These are phyloP conservation scores for Mortierella sp. DNA, from an alignment of 371 early-diverging fungal species.

Conservation along the genomic window DNA sequence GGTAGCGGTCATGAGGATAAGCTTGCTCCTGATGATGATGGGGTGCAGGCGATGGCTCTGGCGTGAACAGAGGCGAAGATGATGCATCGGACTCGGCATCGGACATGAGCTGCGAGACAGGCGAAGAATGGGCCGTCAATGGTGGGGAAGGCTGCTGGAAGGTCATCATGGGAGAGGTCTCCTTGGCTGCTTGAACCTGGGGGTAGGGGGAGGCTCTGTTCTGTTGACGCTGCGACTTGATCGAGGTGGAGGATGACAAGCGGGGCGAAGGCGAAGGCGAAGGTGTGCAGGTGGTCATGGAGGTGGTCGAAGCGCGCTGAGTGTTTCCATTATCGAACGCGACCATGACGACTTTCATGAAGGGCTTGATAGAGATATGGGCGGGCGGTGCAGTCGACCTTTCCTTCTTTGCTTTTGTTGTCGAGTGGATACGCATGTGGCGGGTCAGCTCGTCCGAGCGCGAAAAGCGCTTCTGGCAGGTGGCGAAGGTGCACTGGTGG, in stretches of 20 bases:
- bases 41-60: slow-evolving; percentile 51
- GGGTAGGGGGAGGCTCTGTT: slow-evolving; percentile 48
- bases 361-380: slow-evolving; percentile 54
- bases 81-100: slow-evolving; percentile 48
- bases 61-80: slow-evolving; percentile 50
- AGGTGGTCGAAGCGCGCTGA: slow-evolving; percentile 17
- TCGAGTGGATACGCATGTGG: slow-evolving; percentile 82
- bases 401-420: slow-evolving; percentile 55
- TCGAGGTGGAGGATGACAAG: slow-evolving; percentile 16
- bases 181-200: slow-evolving; percentile 26
- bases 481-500: slow-evolving; percentile 81
- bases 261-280: slow-evolving; percentile 50
- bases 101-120: slow-evolving; percentile 35
- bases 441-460: slow-evolving; percentile 91
- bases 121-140: slow-evolving; percentile 27
- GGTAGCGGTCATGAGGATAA: slow-evolving; percentile 6
- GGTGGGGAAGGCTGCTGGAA: slow-evolving; percentile 27
- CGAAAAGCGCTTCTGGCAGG: slow-evolving; percentile 89
- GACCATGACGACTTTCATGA: slow-evolving; percentile 56
- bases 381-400: slow-evolving; percentile 40
- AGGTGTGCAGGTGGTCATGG: slow-evolving; percentile 14
- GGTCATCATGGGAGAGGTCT: slow-evolving; percentile 20
- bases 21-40: slow-evolving; percentile 5
- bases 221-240: slow-evolving; percentile 29
- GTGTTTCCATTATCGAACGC: slow-evolving; percentile 38